These are phyloP conservation scores for Ogataea minuta DNA, from an alignment of 805 yeast genomes.

Conservation along the genomic window DNA sequence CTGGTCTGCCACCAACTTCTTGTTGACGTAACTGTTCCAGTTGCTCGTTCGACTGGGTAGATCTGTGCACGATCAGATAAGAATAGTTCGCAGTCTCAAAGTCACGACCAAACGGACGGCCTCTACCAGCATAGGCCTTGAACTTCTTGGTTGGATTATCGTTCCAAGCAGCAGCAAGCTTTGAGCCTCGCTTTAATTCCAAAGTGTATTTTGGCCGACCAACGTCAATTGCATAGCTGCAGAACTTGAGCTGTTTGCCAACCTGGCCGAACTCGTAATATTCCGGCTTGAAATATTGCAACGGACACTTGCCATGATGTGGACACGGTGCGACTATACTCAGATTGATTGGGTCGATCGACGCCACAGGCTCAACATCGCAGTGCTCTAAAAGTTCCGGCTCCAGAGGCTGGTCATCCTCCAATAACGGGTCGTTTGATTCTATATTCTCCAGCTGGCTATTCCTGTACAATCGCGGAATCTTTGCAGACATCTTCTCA, in stretches of 20 bases:
- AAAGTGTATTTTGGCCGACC: constrained; percentile 75
- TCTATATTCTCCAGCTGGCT: constrained; percentile 38
- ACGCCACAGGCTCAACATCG: constrained; percentile 20
- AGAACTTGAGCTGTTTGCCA: constrained; percentile 66
- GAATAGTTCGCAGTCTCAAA: constrained; percentile 71
- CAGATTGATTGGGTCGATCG: constrained; percentile 42
- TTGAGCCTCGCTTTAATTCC: constrained; percentile 82
- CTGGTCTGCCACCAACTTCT: constrained; percentile 17
- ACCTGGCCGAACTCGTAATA: constrained; percentile 51
- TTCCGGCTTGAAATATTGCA: constrained; percentile 74
- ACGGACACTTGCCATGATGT: constrained; percentile 83
- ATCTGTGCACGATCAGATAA: constrained; percentile 69
- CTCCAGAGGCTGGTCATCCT: constrained; percentile 24
- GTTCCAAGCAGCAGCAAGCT: constrained; percentile 72
- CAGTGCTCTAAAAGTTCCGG: constrained; percentile 27
- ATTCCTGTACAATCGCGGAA: constrained; percentile 66
- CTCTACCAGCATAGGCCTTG: constrained; percentile 60
- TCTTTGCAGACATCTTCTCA: constrained; percentile 53
- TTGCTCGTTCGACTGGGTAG: constrained; percentile 37
- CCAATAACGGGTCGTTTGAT: constrained; percentile 28
- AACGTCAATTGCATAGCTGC: constrained; percentile 69
- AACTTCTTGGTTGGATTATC: constrained; percentile 49
- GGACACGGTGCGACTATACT: constrained; percentile 85
- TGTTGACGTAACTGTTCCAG: constrained; percentile 19
- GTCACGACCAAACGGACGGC: constrained; percentile 70